These are phyloP conservation scores for Plectosphaerella cucumerina DNA, from an alignment of 2,329 filamentous ascomycete species.

Conservation along the genomic window DNA sequence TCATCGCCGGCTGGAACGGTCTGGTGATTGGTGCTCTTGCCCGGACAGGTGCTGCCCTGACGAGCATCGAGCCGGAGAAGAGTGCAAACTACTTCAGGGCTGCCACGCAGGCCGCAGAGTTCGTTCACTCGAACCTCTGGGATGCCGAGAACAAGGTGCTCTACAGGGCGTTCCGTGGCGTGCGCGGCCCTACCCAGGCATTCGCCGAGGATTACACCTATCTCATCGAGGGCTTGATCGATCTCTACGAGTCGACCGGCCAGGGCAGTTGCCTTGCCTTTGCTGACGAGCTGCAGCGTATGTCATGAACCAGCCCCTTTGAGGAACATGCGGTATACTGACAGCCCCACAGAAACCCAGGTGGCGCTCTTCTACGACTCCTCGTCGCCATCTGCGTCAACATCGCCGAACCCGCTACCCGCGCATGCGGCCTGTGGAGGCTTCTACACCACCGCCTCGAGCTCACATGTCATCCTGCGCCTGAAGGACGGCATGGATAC, in stretches of 20 bases:
- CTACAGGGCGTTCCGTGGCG: slow-evolving; percentile 69
- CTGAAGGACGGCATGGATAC: slow-evolving; percentile 96
- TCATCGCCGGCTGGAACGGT: slow-evolving; percentile 84
- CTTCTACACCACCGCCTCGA: slow-evolving; percentile 69
- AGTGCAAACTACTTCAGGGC: slow-evolving; percentile 58
- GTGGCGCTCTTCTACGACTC: slow-evolving; percentile 74
- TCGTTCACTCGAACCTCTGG: slow-evolving; percentile 72
- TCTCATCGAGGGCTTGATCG: slow-evolving; percentile 74
- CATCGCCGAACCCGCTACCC: slow-evolving; percentile 21
- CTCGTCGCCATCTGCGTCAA: slow-evolving; percentile 32
- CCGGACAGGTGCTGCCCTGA: slow-evolving; percentile 66
- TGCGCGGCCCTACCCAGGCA: slow-evolving; percentile 60
- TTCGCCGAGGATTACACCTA: slow-evolving; percentile 97
- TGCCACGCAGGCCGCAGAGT: slow-evolving; percentile 65
- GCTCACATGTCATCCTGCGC: slow-evolving; percentile 71
- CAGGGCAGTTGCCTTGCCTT: slow-evolving; percentile 73
- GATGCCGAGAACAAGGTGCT: slow-evolving; percentile 58
- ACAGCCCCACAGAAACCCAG: slow-evolving; percentile 56
- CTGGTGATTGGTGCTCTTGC: slow-evolving; percentile 82
- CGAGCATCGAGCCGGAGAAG: slow-evolving; percentile 50
- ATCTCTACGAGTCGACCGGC: slow-evolving; percentile 79
- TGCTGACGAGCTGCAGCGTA: slow-evolving; percentile 76
- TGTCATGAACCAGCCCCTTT: slow-evolving; percentile 16
- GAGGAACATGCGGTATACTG: slow-evolving; percentile 5
- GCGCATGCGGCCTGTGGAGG: slow-evolving; percentile 45